Base-by-base conservation (phyloP, 345 rosid genomes). In the Draba incana region DNA sequence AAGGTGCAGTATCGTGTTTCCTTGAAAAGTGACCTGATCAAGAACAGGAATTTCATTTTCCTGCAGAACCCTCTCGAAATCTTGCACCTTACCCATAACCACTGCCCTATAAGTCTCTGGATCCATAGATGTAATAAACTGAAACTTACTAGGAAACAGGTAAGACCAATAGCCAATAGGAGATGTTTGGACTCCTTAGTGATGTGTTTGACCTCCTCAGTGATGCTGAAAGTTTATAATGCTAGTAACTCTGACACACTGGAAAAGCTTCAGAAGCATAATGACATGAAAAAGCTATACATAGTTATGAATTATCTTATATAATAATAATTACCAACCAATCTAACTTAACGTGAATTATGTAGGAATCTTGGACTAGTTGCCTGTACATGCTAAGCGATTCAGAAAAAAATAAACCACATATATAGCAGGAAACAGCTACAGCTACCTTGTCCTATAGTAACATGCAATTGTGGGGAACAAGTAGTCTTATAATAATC, bases 11-110 rank as follows among this genome's bases (percentile, higher is more conserved):
- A 68, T 57, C 2, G 48, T 68, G 44, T 68, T 57, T 6, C 72
- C 72, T 2, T 68, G 57, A 47, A 46, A 68, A 57, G 64, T 68
- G 57, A 68, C 64, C 45, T 57, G 64, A 70, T 70, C 74, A 39
- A 62, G 51, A 70, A 62, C 53, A 49, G 53, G 68, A 25, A 49
- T 50, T 35, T 50, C 60, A 49, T 30, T 70, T 53, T 39, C 33
- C 35, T 7, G 44, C 45, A 70, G 5, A 28, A 70, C 9, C n/a
- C 10, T 61, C 11, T 60, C 67, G 28, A 59, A 52, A 28, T 48
- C 74, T 49, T 69, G 42, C 16, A 68, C 38, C 38, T 68, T 46
- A 68, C 72, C 72, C 72, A 46, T 35, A n/a, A 57, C 64, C 57
- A 68, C 64, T 68, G 47, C 64, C 15, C 48, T 46, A 14, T 68